Evolutionary conservation across 805 yeast genomes (phyloP), one percentile per base, ranked within the genome.

Genomic region (Grigorovia jiainica): DNA sequence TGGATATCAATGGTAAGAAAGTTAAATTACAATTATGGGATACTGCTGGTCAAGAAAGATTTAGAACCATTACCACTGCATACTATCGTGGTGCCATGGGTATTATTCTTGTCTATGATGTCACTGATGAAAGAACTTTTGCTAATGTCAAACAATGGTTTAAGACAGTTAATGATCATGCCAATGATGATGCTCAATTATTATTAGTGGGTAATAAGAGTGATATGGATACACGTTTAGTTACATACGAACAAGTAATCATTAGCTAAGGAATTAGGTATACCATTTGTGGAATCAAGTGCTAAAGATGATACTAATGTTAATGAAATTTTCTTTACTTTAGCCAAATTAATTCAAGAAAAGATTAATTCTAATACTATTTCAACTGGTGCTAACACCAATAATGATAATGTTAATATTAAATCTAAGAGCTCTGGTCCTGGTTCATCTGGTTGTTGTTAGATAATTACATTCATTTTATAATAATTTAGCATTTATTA

Each of bases 11-110:
- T 49, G 96, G 95, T 41, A 84, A 85, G 66, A 82, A 82, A 50
- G 84, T 92, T 65, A 92, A 92, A 68, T 75, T 90, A 60, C 98
- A 92, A 65, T 84, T 90, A 35, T 83, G 96, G 96, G 96, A 87
- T 62, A 87, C 96, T 33, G 96, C 96, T 1, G 96, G 96, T n/a
- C 96, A 87, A 67, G 96, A 87, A 63, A 73, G 96, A 58, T 87
- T 87, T 69, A 77, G 95, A 67, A 86, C 95, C 34, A 87, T 87
- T 67, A 89, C 92, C 38, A 82, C 92, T n/a, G 90, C 94, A 1
- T 84, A 84, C 65, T 84, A 84, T 65, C 77, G 94, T 64, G 94
- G 94, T 44, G 92, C 94, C 44, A 80, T 82, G 79, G 94, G 94
- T 48, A 83, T 84, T 55, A 79, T 83, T 39, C 72, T 84, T 55